phyloP scores from a whole-genome alignment of 768 basidiomycete genomes.

The Lactarius sanguifluus region DNA sequence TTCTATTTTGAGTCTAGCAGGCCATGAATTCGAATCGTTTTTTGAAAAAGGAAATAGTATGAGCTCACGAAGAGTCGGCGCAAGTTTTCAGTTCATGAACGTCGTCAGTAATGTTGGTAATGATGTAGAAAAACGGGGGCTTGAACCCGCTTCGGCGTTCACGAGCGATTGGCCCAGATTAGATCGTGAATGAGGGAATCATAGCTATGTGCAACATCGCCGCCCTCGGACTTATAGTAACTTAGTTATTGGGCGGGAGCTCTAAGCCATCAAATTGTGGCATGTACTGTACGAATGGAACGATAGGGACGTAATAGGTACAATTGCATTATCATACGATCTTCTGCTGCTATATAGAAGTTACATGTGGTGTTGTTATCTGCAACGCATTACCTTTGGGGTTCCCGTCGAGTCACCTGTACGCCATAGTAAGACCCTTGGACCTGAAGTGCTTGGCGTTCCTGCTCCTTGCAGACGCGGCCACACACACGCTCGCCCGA shows the following conservation, averaged over 20 bases:
- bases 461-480: conserved; percentile 8
- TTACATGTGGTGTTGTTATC: not conserved
- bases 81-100: not conserved
- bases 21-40: not conserved
- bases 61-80: not conserved
- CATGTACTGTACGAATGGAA: not conserved
- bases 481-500: conserved; percentile 15
- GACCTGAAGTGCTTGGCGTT: not conserved
- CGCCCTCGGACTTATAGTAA: not conserved
- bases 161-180: not conserved
- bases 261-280: not conserved
- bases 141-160: not conserved
- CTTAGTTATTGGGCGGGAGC: not conserved
- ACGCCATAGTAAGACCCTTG: conserved; percentile 12
- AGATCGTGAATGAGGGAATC: not conserved
- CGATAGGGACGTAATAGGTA: not conserved
- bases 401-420: conserved; percentile 5
- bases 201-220: not conserved
- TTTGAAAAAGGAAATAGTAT: not conserved
- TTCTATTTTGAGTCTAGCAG: not conserved
- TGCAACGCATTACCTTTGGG: not conserved
- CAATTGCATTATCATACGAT: not conserved
- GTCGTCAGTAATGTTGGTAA: too few relatives aligned
- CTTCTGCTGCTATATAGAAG: not conserved
- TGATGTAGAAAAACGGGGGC: not conserved